phyloP scores from a whole-genome alignment of 139 green algal genomes.

The Picochlorum sp. region DNA sequence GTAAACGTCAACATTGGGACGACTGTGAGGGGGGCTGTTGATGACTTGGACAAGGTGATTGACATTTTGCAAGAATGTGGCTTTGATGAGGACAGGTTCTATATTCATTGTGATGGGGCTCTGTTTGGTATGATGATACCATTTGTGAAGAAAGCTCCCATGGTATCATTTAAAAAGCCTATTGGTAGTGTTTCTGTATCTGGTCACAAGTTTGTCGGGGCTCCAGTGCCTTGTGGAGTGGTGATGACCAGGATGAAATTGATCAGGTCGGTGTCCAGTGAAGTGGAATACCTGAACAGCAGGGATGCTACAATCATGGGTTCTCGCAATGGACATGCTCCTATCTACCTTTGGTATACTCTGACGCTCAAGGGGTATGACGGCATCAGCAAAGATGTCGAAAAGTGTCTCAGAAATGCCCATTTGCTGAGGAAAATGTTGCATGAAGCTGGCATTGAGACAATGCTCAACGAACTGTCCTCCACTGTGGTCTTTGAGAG shows the following conservation, averaged over 20 bases:
- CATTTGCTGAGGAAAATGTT: conserved; percentile 71
- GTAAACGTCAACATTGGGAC: conserved; percentile 98
- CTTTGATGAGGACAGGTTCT: conserved; percentile 87
- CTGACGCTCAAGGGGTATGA: conserved; percentile 81
- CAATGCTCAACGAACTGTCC: conserved; percentile 88
- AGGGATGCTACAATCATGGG: conserved; percentile 97
- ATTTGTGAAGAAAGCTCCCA: conserved; percentile 77
- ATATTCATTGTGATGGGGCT: conserved; percentile 95
- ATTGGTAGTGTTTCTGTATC: conserved; percentile 85
- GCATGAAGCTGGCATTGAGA: conserved; percentile 52
- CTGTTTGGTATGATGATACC: conserved; percentile 84
- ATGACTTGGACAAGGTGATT: conserved; percentile 70
- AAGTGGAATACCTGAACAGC: conserved; percentile 92
- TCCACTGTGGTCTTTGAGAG: conserved; percentile 92
- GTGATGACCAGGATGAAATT: conserved; percentile 66
- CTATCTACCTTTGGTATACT: conserved; percentile 97
- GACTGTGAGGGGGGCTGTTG: conserved; percentile 80
- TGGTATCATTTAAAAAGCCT: conserved; percentile 94
- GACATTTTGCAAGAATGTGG: conserved; percentile 60
- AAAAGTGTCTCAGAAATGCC: conserved; percentile 85
- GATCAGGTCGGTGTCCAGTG: conserved; percentile 25
- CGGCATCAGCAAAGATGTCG: conserved; percentile 77
- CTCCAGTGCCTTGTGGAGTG: conserved; percentile 81
- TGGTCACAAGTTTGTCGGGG: conserved; percentile 95
- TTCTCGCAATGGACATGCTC: conserved; percentile 86